Evolutionary conservation across 129 eudicot genomes (phyloP), one percentile per base, ranked within the genome.

Genomic region (Tanacetum coccineum): DNA sequence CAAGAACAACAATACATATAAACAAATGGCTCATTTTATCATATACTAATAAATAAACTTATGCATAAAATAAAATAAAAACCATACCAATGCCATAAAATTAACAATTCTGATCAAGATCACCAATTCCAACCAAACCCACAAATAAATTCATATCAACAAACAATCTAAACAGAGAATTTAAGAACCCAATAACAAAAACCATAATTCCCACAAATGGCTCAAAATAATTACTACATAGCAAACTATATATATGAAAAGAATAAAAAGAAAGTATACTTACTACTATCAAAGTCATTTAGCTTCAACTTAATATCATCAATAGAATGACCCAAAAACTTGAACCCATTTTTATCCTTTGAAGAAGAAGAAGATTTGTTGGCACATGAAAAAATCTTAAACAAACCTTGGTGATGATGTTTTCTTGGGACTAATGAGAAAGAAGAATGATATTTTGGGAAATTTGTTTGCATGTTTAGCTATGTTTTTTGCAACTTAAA

Each of bases 261-360:
- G 21, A n/a, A 30, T 0, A 57, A 22, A 67, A 19, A 3, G 36
- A 4, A 56, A 56, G 18, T 62, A 59, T 21, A 82, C 95, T 88
- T 42, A 92, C 99, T 78, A 64, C 82, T 47, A 79, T 93, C 88
- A 70, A 93, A 78, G 56, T 81, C 95, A 66, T 81, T 84, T 53
- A 93, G 62, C 78, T 77, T 89, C 40, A 81, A 79, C 52, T 74
- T 88, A 44, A 76, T 80, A 72, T 69, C 85, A 73, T 63, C 67
- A 61, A 74, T 26, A 70, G 85, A 80, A 51, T 76, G 84, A 21
- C 84, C 78, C 68, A 75, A 70, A 64, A 78, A 77, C 80, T 80
- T 86, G 75, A 93, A 75, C 21, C 81, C 76, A 71, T 82, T 77
- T 51, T 80, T 93, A 48, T 76, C 66, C 25, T 82, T 84, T 15